Evolutionary conservation across 2,329 filamentous ascomycete species (phyloP), one percentile per base, ranked within the genome.

Genomic region (Colletotrichum scovillei): DNA sequence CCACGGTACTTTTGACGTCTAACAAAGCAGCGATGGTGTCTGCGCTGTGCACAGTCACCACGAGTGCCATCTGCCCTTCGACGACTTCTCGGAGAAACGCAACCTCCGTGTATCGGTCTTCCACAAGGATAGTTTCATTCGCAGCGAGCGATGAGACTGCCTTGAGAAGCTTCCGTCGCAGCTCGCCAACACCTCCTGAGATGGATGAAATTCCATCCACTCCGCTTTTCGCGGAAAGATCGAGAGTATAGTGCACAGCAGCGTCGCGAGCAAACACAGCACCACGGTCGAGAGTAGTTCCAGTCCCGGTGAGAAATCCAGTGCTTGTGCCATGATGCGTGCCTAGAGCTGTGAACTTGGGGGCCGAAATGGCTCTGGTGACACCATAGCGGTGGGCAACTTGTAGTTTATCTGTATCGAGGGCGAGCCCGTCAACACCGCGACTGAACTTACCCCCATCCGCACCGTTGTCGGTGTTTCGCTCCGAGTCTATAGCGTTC

Each of bases 1-100:
- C 90, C 6, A 92, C 82, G 2, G 86, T 84, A 4, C 80, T 76
- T 81, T 93, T 93, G 75, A 93, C 81, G 24, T 84, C 83, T 16
- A 93, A 83, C 1, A 91, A 79, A 0, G 89, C 81, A 1, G 90
- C 88, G 69, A 93, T 92, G 12, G 86, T 86, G 76, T 93, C 91
- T 12, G 91, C 91, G 72, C 88, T 91, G 77, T 93, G 88, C 9
- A 88, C 88, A 0, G 87, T 90, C 6, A 93, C 78, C 1, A 87
- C 89, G 0, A 93, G 84, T 0, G 90, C 85, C 2, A 88, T 77
- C 2, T 86, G 80, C 16, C 89, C 91, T 2, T 82, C 77, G 1
- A 92, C 81, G 0, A 92, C 91, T 75, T 85, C 84, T 71, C 82
- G 84, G 16, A 91, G 84, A 76, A 86, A 91, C 2, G 84, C 81